phyloP scores from a whole-genome alignment of 371 early-diverging fungal genomes.

The Enteropsectra breve region DNA sequence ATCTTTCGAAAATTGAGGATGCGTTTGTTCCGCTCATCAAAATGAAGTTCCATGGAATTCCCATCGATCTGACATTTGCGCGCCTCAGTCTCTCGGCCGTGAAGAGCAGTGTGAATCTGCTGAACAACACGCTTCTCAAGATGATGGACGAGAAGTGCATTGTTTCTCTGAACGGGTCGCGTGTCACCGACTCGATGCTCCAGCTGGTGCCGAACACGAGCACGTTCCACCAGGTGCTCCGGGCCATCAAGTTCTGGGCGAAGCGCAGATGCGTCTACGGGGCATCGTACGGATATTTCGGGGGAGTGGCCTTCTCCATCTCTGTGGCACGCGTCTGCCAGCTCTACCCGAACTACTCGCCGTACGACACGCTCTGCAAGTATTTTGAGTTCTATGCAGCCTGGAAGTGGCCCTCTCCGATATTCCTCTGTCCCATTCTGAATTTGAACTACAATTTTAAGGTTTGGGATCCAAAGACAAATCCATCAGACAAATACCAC shows the following conservation, averaged over 20 bases:
- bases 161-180: slow-evolving; percentile 85
- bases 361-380: slow-evolving; percentile 71
- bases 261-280: slow-evolving; percentile 80
- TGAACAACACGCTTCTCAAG: slow-evolving; percentile 73
- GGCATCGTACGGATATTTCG: slow-evolving; percentile 92
- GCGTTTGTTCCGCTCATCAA: slow-evolving; percentile 95
- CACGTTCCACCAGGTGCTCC: slow-evolving; percentile 75
- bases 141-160: slow-evolving; percentile 82
- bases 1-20: slow-evolving; percentile 70
- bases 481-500: slow-evolving; percentile 76
- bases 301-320: slow-evolving; percentile 99
- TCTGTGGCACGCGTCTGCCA: slow-evolving; percentile 89
- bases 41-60: slow-evolving; percentile 63
- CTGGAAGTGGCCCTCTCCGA: slow-evolving; percentile 96
- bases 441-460: slow-evolving; percentile 77
- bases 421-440: slow-evolving; percentile 77
- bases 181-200: slow-evolving; percentile 92
- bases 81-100: slow-evolving; percentile 68
- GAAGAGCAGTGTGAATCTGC: slow-evolving; percentile 73
- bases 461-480: slow-evolving; percentile 90
- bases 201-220: slow-evolving; percentile 79
- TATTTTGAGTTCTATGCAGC: slow-evolving; percentile 77
- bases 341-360: slow-evolving; percentile 82
- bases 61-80: slow-evolving; percentile 92
- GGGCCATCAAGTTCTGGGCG: slow-evolving; percentile 97